Base-by-base conservation (phyloP, 2,329 filamentous ascomycete genomes). In the Colletotrichum ledebouriae region DNA sequence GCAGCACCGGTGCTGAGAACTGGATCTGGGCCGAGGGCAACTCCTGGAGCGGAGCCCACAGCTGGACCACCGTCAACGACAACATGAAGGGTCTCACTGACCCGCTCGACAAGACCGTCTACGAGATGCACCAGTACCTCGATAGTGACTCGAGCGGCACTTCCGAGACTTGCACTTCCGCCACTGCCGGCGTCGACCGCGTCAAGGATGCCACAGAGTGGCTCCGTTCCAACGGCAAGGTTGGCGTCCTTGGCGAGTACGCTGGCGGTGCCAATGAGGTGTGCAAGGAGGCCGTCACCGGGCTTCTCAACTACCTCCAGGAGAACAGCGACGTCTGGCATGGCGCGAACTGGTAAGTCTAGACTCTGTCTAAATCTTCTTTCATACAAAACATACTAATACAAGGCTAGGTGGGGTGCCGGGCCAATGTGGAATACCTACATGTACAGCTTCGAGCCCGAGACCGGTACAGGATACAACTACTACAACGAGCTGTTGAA, bases 91-190 rank as follows among this genome's bases (percentile, higher is more conserved):
- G 73, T 15, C 75, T 85, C 55, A 81, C 76, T 0, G 83, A 85
- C 67, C 79, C 82, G 3, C 70, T 77, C 49, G 74, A 80, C 75
- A 60, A 53, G 47, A 85, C 86, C 76, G 63, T 82, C 67, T 84
- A 82, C 72, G 80, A 85, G 77, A 85, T 85, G 83, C 83, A 85
- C 75, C 83, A 85, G 77, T 85, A 85, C 75, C 81, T 85, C 20
- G 83, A 85, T 76, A 70, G 73, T 4, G 83, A 85, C 75, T 79
- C 80, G 53, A 84, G 82, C 15, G 83, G 83, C 63, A 84, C 83
- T 2, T 74, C 74, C 10, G 66, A 75, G 6, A 68, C 71, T 22
- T 85, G 83, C 71, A 83, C 83, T 15, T 82, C 78, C 49, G 68
- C 72, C 62, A 79, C 79, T 6, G 79, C 85, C 63, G 83, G 83